Evolutionary conservation across 2,329 filamentous ascomycete species (phyloP), one percentile per base, ranked within the genome.

Genomic region (Thyridium curvatum): DNA sequence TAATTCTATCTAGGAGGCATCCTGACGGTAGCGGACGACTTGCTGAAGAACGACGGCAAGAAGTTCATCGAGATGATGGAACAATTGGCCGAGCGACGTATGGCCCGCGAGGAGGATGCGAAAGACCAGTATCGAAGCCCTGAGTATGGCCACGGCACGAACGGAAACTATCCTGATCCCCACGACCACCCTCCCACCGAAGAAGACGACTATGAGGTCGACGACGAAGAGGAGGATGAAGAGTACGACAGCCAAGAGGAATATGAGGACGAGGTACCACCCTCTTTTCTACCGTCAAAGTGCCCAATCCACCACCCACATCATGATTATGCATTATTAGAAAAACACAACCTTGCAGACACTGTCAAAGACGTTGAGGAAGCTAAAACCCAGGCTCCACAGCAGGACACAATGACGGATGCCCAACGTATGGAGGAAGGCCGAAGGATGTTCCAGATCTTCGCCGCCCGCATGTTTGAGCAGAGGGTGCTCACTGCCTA

Each of bases 1-100:
- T 51, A 46, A 55, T 60, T 57, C 53, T 63, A 59, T 63, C 63
- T 76, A 88, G 90, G 93, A 71, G 94, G 93, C 59, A 96, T 98
- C 64, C 81, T 98, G 60, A 98, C 93, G 50, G 93, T 98, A 57
- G 93, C 93, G 61, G 93, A 98, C 71, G 93, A 98, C 66, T 74
- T 98, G 49, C 77, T 98, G 47, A 97, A 97, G 65, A 98, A 98
- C 65, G 93, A 98, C 64, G 93, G 93, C 55, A 95, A 94, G 65
- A 94, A 95, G 58, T 98, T 98, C 68, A 98, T 98, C 64, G 93
- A 98, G 62, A 98, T 98, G 93, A 98, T 98, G 93, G 93, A 98
- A 63, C 91, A 97, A 67, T 77, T 98, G 53, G 93, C 93, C 30
- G 93, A 98, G 67, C 86, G 91, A 53, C 81, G 93, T 53, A 96